Evolutionary conservation across 2,329 filamentous ascomycete genomes (phyloP).

Genomic region (Zarea fungicola): DNA sequence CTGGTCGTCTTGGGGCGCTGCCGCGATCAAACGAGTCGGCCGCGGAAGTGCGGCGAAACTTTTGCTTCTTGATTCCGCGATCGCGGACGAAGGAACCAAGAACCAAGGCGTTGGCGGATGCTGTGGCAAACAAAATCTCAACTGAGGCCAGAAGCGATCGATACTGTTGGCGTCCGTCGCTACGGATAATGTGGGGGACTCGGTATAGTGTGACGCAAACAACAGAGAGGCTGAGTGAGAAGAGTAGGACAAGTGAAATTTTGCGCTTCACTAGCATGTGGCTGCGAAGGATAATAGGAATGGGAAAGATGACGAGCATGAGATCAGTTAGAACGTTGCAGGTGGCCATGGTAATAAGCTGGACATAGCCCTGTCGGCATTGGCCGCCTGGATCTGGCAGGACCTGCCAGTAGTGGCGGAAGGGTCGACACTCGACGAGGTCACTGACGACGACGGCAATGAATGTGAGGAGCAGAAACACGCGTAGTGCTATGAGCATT

Average conservation of each 20-base stretch:
- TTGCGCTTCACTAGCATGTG: slow-evolving; percentile 74
- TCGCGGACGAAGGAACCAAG: slow-evolving; percentile 91
- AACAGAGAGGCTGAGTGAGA: slow-evolving; percentile 76
- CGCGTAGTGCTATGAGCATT: slow-evolving; percentile 65
- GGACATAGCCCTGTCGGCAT: slow-evolving; percentile 81
- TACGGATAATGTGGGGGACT: slow-evolving; percentile 68
- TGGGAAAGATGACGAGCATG: slow-evolving; percentile 79
- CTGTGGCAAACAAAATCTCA: slow-evolving; percentile 83
- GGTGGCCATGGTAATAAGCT: slow-evolving; percentile 84
- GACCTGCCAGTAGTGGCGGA: slow-evolving; percentile 72
- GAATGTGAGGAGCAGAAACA: slow-evolving; percentile 74
- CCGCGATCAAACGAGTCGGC: slow-evolving; percentile 56
- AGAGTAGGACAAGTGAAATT: slow-evolving; percentile 70
- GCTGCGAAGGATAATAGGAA: slow-evolving; percentile 79
- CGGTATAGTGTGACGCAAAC: slow-evolving; percentile 77
- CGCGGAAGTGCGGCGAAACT: slow-evolving; percentile 64
- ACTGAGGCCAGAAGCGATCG: slow-evolving; percentile 85
- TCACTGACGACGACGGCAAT: slow-evolving; percentile 75
- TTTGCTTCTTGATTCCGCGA: slow-evolving; percentile 81
- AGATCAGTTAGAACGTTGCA: slow-evolving; percentile 87
- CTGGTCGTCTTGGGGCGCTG: slow-evolving; percentile 37
- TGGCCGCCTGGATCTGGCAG: slow-evolving; percentile 77
- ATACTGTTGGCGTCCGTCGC: slow-evolving; percentile 72
- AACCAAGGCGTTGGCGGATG: slow-evolving; percentile 81
- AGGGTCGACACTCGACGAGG: slow-evolving; percentile 76